These are phyloP conservation scores for Daedaleopsis nitida DNA, from an alignment of 768 basidiomycete genomes.

Conservation along the genomic window DNA sequence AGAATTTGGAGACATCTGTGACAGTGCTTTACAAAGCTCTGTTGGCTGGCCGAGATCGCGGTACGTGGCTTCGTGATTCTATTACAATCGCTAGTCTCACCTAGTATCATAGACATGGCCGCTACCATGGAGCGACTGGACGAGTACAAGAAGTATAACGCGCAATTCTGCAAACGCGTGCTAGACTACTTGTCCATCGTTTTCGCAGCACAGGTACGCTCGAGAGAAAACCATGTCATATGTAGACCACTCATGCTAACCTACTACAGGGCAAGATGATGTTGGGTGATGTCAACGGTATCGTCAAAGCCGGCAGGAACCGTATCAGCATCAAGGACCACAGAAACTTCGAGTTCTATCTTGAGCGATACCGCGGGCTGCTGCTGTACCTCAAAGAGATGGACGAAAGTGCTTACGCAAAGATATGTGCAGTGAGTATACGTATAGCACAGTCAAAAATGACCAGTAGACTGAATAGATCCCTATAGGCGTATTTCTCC, in stretches of 20 bases:
- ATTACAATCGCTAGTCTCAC: not conserved
- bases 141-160: slow-evolving; percentile 88
- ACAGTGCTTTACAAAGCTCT: slow-evolving; percentile 94
- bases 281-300: slow-evolving; percentile 61
- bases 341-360: slow-evolving; percentile 73
- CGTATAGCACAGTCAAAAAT: not conserved
- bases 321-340: slow-evolving; percentile 62
- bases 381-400: slow-evolving; percentile 95
- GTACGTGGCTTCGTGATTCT: slow-evolving; percentile 40
- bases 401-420: slow-evolving; percentile 87
- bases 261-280: slow-evolving; percentile 62
- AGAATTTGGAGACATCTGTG: slow-evolving; percentile 78
- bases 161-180: slow-evolving; percentile 91
- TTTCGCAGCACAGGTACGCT: slow-evolving; percentile 82
- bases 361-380: slow-evolving; percentile 86
- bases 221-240: not conserved
- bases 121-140: slow-evolving; percentile 91
- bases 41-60: slow-evolving; percentile 86
- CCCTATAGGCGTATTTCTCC: slow-evolving; percentile 82
- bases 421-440: slow-evolving; percentile 79
- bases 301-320: slow-evolving; percentile 46
- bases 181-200: slow-evolving; percentile 90
- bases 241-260: no score
- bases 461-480: not conserved
- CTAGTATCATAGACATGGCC: slow-evolving; percentile 73